A percentile compares a stretch with the other conserved stretches of the same genome.
Evolutionary conservation across 2,329 filamentous ascomycete species (phyloP).

Genomic region (Macrophomina phaseolina): DNA sequence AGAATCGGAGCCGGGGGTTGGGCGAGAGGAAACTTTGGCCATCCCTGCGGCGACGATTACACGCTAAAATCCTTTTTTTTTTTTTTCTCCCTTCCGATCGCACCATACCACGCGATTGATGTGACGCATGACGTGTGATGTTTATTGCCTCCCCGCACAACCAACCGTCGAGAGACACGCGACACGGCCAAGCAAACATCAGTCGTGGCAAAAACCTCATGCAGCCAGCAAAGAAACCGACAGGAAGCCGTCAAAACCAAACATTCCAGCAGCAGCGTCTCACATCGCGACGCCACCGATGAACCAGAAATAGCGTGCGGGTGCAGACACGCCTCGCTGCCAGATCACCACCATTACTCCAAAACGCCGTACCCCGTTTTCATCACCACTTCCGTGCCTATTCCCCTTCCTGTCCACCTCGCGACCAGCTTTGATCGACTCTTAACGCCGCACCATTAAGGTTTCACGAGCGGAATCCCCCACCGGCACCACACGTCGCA

Average conservation of each 20-base stretch:
- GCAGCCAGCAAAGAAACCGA: neutral
- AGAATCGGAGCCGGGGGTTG: neutral
- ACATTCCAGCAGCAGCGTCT: neutral
- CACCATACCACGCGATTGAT: slow-evolving; percentile 3
- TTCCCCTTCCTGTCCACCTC: neutral
- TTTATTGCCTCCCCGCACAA: neutral
- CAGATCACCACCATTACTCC: neutral
- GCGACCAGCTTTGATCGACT: neutral
- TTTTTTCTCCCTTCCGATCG: neutral
- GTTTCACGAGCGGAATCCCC: neutral
- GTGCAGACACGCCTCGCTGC: neutral
- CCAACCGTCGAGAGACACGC: slow-evolving; percentile 4
- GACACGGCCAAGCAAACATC: neutral
- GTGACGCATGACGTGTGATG: neutral
- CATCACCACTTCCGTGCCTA: neutral
- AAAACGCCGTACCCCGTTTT: too few relatives aligned
- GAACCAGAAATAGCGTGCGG: neutral
- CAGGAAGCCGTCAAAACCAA: neutral
- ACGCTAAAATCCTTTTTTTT: neutral
- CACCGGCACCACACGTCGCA: neutral
- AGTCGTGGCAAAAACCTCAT: neutral
- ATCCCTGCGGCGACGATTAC: slow-evolving; percentile 6
- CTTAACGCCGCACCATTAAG: slow-evolving; percentile 2
- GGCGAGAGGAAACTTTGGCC: neutral
- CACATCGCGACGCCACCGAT: neutral